These are phyloP conservation scores for Bruguiera hainesii DNA, from an alignment of 441 rosid species.

Conservation along the genomic window DNA sequence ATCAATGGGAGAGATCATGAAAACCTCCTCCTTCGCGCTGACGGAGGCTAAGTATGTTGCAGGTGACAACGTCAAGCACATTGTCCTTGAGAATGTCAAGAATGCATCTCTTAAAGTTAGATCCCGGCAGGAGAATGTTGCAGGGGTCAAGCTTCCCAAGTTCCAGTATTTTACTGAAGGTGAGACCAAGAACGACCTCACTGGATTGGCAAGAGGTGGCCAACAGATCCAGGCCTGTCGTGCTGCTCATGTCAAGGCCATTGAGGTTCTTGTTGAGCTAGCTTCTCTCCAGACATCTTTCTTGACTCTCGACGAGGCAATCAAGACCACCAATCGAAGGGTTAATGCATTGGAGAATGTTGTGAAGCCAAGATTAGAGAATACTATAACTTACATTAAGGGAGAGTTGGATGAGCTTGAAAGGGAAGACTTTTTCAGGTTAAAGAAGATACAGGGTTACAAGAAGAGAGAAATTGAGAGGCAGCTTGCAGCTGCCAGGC, in stretches of 20 bases:
- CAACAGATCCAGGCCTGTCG: slow-evolving; percentile 87
- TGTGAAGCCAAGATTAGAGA: slow-evolving; percentile 84
- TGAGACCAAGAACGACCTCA: slow-evolving; percentile 78
- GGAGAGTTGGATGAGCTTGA: slow-evolving; percentile 94
- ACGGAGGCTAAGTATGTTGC: slow-evolving; percentile 89
- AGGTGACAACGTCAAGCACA: slow-evolving; percentile 81
- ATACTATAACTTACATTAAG: slow-evolving; percentile 72
- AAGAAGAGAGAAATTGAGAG: slow-evolving; percentile 78
- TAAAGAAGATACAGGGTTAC: slow-evolving; percentile 88
- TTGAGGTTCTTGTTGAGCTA: slow-evolving; percentile 87
- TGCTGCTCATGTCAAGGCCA: slow-evolving; percentile 78
- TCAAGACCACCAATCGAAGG: slow-evolving; percentile 91
- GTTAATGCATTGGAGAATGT: slow-evolving; percentile 93
- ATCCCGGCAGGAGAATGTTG: slow-evolving; percentile 74
- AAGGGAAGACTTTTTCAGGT: slow-evolving; percentile 86
- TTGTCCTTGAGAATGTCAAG: slow-evolving; percentile 75
- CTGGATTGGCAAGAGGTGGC: slow-evolving; percentile 91
- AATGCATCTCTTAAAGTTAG: slow-evolving; percentile 78
- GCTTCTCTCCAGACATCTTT: slow-evolving; percentile 93
- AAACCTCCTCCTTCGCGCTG: slow-evolving; percentile 69
- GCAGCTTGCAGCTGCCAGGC: slow-evolving; percentile 48
- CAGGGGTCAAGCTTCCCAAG: slow-evolving; percentile 90
- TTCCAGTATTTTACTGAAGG: slow-evolving; percentile 78
- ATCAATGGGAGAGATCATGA: slow-evolving; percentile 92
- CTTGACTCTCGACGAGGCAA: slow-evolving; percentile 83